A percentile compares a stretch with the other conserved stretches of the same genome.
Conservation (phyloP, 768 basidiomycete genomes). For the Mrakia hoshinonis region DNA sequence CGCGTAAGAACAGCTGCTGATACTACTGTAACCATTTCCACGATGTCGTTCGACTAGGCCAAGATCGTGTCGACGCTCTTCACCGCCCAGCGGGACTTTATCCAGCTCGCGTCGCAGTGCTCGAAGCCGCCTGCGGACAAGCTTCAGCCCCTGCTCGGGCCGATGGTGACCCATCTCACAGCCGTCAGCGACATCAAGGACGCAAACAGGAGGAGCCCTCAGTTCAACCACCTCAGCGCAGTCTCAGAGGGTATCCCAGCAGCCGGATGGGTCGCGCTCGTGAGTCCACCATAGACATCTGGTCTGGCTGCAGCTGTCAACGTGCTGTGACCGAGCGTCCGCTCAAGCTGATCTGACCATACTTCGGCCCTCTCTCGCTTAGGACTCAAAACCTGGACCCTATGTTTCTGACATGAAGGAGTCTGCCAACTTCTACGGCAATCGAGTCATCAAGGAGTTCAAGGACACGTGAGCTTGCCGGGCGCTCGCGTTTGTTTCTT, state of each 20-base stretch:
- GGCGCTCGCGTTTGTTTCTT: not conserved
- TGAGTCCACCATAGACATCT: conserved; percentile 43
- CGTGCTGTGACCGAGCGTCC: conserved; percentile 2
- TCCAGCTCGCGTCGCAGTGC: conserved; percentile 62
- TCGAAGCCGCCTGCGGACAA: conserved; percentile 64
- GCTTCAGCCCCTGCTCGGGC: conserved; percentile 54
- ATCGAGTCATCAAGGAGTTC: conserved; percentile 81
- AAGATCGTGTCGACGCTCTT: conserved; percentile 59
- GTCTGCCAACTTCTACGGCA: conserved; percentile 74
- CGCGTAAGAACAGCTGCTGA: not conserved
- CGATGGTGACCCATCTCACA: conserved; percentile 63
- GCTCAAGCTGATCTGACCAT: not conserved
- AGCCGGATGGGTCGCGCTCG: conserved; percentile 80
- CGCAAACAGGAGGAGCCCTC: conserved; percentile 63
- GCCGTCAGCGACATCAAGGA: conserved; percentile 75
- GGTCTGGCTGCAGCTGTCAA: not conserved
- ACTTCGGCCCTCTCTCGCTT: not conserved
- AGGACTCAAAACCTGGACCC: conserved; percentile 70
- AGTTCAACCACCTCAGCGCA: conserved; percentile 68
- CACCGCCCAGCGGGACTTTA: conserved; percentile 56
- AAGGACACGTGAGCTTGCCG: conserved; percentile 67
- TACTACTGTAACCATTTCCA: not conserved
- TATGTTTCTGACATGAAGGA: conserved; percentile 78
- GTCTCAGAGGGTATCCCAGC: conserved; percentile 72
- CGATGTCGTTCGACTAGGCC: conserved; percentile 47